These are phyloP conservation scores for Backusella macrospora DNA, from an alignment of 192 early-diverging fungal species.

Conservation along the genomic window DNA sequence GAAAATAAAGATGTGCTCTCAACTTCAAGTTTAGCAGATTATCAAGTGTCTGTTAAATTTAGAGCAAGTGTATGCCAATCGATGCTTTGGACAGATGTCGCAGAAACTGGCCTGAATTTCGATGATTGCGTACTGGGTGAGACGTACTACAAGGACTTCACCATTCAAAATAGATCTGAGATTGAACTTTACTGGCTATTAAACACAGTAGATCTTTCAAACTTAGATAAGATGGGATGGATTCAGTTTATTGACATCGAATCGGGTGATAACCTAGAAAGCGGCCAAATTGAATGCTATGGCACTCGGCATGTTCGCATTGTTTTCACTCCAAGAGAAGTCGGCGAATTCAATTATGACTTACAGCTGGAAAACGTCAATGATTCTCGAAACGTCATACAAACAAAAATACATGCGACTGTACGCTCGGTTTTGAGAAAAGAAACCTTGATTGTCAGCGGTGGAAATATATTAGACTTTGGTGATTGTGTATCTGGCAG, in stretches of 20 bases:
- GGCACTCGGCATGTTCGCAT: conserved; percentile 73
- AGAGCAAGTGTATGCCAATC: conserved; percentile 87
- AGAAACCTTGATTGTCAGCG: conserved; percentile 71
- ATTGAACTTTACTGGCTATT: conserved; percentile 90
- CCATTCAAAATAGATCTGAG: conserved; percentile 86
- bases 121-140: conserved; percentile 92
- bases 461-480: conserved; percentile 83
- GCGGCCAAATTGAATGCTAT: conserved; percentile 68
- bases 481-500: conserved; percentile 91
- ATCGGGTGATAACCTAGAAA: conserved; percentile 50
- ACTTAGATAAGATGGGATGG: conserved; percentile 58
- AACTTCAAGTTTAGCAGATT: conserved; percentile 44
- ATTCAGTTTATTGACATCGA: conserved; percentile 79
- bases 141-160: conserved; percentile 89
- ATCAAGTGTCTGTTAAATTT: conserved; percentile 72
- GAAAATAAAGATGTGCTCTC: conserved; percentile 15
- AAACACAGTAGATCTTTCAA: conserved; percentile 70
- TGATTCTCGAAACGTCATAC: conserved; percentile 79
- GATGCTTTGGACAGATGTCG: conserved; percentile 89
- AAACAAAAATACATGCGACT: conserved; percentile 81
- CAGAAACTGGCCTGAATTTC: conserved; percentile 89
- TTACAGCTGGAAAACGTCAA: conserved; percentile 90
- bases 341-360: conserved; percentile 91
- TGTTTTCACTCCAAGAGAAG: conserved; percentile 82
- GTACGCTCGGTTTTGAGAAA: conserved; percentile 74